Percentiles rank a stretch among this genome's conserved stretches.
Conservation (phyloP, 768 basidiomycete genomes). For the Fibroporia radiculosa region DNA sequence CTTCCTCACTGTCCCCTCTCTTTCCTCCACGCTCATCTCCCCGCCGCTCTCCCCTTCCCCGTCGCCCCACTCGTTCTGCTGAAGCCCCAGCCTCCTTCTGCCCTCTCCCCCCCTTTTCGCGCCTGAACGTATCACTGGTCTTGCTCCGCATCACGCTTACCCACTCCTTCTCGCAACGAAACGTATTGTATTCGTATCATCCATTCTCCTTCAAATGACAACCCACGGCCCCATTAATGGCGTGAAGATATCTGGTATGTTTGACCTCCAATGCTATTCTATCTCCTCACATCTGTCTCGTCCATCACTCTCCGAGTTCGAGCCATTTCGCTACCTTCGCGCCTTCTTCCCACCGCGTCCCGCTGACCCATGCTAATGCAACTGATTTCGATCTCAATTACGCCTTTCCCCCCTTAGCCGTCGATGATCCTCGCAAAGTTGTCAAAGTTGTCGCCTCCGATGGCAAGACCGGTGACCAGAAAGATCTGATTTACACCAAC, state of each 20-base stretch:
- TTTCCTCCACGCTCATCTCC: slow-evolving; percentile 1
- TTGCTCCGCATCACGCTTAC: neutral
- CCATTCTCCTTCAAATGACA: slow-evolving; percentile 37
- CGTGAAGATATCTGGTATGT: slow-evolving; percentile 81
- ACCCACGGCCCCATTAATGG: slow-evolving; percentile 81
- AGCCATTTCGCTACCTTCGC: neutral
- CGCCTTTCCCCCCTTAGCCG: slow-evolving; percentile 36
- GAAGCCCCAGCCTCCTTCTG: slow-evolving; percentile 6
- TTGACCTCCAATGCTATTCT: slow-evolving; percentile 11
- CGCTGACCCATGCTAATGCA: neutral
- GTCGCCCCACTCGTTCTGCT: slow-evolving; percentile 1
- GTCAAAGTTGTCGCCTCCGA: slow-evolving; percentile 93
- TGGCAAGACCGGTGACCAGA: slow-evolving; percentile 86
- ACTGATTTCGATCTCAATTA: too few relatives aligned
- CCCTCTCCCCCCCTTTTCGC: slow-evolving; percentile 1
- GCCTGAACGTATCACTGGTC: neutral
- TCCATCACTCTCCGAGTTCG: neutral
- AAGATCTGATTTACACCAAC: slow-evolving; percentile 89
- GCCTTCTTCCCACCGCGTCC: slow-evolving; percentile 6
- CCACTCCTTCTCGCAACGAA: slow-evolving; percentile 8
- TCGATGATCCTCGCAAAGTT: slow-evolving; percentile 95
- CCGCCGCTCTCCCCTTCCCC: neutral
- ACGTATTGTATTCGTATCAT: slow-evolving; percentile 20
- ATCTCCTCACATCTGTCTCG: slow-evolving; percentile 16
- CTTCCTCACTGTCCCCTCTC: neutral